Evolutionary conservation across 1,284 basidiomycete genomes (phyloP).

Genomic region (Meira nashicola): DNA sequence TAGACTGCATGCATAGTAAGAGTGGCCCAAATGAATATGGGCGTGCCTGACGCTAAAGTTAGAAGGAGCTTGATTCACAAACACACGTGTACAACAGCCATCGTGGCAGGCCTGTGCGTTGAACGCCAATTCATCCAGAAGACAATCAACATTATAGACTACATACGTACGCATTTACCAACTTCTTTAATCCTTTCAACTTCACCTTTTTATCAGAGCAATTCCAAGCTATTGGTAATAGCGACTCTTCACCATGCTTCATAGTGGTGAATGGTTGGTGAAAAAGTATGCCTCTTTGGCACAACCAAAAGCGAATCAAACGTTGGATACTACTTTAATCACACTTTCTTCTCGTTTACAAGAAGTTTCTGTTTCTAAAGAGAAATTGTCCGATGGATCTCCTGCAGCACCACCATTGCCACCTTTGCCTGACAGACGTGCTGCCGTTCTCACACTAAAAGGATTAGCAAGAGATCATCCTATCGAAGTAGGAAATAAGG

Average conservation of each 20-base stretch:
- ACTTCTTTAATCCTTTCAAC: too few relatives aligned
- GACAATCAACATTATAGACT: too few relatives aligned
- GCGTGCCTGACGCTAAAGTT: too few relatives aligned
- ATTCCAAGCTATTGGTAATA: neutral
- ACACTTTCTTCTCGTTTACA: conserved; percentile 76
- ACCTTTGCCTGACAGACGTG: conserved; percentile 68
- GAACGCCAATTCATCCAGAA: too few relatives aligned
- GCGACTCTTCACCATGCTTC: conserved; percentile 33
- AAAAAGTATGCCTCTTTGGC: conserved; percentile 48
- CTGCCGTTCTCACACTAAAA: conserved; percentile 84
- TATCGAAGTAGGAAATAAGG: conserved; percentile 54
- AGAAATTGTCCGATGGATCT: conserved; percentile 58
- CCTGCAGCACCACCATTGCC: conserved; percentile 64
- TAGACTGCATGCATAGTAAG: too few relatives aligned
- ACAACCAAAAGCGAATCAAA: conserved; percentile 58
- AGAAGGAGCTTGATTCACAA: too few relatives aligned
- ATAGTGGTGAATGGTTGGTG: conserved; percentile 48
- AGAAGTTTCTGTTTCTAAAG: conserved; percentile 18
- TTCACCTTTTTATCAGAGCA: too few relatives aligned
- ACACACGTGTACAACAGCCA: too few relatives aligned
- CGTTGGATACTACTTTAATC: conserved; percentile 74
- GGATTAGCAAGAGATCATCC: conserved; percentile 86
- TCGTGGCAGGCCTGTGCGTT: too few relatives aligned
- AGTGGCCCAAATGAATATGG: too few relatives aligned
- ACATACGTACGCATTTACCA: too few relatives aligned